These are phyloP conservation scores for Puccinia novopanici DNA, from an alignment of 1,284 basidiomycete genomes.

Conservation along the genomic window DNA sequence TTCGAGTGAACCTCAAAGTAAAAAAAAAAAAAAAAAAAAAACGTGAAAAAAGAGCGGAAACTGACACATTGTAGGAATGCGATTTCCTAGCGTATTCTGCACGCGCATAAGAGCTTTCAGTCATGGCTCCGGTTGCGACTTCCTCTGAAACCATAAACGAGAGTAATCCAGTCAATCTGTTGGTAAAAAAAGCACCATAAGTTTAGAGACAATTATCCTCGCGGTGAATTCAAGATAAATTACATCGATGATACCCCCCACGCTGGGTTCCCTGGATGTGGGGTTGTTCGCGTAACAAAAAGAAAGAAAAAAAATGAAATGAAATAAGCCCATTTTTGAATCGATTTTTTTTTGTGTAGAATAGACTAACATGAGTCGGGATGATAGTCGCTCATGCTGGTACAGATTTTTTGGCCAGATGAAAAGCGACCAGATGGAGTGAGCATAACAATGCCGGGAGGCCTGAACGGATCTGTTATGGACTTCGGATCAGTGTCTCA, in stretches of 20 bases:
- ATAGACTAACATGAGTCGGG: constrained; percentile 37
- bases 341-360: neutral
- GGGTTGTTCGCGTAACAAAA: too few relatives aligned
- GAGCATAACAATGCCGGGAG: constrained; percentile 25
- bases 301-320: too few relatives aligned
- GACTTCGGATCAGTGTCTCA: neutral
- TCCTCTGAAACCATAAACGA: constrained; percentile 42
- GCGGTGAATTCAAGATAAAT: too few relatives aligned
- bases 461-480: constrained; percentile 38
- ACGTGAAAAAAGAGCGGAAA: neutral
- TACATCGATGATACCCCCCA: constrained; percentile 35
- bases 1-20: too few relatives aligned
- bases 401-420: constrained; percentile 6
- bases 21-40: constrained; percentile 54
- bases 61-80: constrained; percentile 52
- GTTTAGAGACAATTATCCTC: too few relatives aligned
- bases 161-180: constrained; percentile 38
- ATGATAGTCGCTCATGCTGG: constrained; percentile 41
- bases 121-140: constrained; percentile 1
- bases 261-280: constrained; percentile 61
- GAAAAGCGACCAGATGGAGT: constrained; percentile 32
- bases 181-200: neutral
- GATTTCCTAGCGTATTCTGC: neutral
- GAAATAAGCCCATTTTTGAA: too few relatives aligned
- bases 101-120: neutral